phyloP scores from a whole-genome alignment of 2,329 filamentous ascomycete species.

The Colletotrichum aenigma region DNA sequence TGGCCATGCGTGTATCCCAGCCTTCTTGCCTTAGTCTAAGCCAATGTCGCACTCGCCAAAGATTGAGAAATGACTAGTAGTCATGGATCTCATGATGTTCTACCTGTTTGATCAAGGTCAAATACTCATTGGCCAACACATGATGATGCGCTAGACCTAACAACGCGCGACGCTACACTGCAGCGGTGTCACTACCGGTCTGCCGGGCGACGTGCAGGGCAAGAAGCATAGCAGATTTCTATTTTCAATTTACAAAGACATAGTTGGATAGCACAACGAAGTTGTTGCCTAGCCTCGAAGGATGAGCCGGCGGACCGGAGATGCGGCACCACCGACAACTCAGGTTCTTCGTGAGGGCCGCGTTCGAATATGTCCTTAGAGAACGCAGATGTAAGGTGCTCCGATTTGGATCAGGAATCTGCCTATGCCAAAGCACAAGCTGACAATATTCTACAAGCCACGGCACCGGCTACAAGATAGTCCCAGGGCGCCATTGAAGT shows the following conservation, averaged over 20 bases:
- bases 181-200: background rate
- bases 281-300: background rate
- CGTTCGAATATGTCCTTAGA: background rate
- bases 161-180: background rate
- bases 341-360: background rate
- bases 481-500: background rate
- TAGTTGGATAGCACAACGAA: background rate
- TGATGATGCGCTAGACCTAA: background rate
- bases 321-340: background rate
- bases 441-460: background rate
- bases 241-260: background rate
- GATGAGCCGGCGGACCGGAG: slow-evolving; percentile 14
- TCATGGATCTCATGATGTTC: background rate
- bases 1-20: background rate
- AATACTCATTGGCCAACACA: background rate
- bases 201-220: background rate
- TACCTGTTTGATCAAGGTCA: background rate
- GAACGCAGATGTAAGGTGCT: background rate
- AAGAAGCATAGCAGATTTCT: background rate
- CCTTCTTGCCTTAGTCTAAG: background rate
- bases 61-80: background rate
- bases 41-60: background rate
- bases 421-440: background rate
- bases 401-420: background rate
- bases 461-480: background rate